Percentiles rank a stretch among this genome's conserved stretches.
These are phyloP conservation scores for Penicillium hordei DNA, from an alignment of 2,329 filamentous ascomycete genomes.

Conservation along the genomic window DNA sequence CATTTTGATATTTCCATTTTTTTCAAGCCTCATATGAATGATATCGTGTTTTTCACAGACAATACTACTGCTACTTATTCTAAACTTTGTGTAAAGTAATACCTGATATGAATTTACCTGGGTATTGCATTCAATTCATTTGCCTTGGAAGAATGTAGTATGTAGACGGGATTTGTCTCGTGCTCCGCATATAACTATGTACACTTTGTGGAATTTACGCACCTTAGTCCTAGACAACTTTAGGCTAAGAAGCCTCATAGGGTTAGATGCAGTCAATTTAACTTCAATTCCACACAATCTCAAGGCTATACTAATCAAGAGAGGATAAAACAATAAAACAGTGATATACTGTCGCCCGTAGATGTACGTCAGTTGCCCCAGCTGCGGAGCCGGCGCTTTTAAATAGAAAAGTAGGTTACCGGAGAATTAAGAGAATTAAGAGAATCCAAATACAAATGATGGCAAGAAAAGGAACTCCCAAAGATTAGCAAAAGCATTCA, in stretches of 20 bases:
- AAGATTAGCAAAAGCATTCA: neutral
- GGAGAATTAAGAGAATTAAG: neutral
- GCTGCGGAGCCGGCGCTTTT: slow-evolving; percentile 12
- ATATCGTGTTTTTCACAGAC: neutral
- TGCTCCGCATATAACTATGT: neutral
- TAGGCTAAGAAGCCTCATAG: neutral
- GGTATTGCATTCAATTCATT: no score
- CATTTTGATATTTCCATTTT: slow-evolving; percentile 2
- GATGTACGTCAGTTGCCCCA: slow-evolving; percentile 25
- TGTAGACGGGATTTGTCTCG: neutral
- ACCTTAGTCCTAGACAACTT: neutral
- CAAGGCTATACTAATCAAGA: neutral
- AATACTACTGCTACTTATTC: neutral
- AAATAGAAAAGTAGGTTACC: neutral
- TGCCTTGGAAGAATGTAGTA: no score
- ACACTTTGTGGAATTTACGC: neutral
- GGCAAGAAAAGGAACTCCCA: neutral
- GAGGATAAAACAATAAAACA: neutral
- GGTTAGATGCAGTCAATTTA: neutral
- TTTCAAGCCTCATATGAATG: neutral
- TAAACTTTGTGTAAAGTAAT: neutral
- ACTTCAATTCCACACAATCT: no score
- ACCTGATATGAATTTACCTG: no score
- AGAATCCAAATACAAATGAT: neutral
- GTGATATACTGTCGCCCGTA: neutral